A percentile compares a stretch with the other conserved stretches of the same genome.
Evolutionary conservation across 768 basidiomycete species (phyloP).

Genomic region (Tulasnella calospora): DNA sequence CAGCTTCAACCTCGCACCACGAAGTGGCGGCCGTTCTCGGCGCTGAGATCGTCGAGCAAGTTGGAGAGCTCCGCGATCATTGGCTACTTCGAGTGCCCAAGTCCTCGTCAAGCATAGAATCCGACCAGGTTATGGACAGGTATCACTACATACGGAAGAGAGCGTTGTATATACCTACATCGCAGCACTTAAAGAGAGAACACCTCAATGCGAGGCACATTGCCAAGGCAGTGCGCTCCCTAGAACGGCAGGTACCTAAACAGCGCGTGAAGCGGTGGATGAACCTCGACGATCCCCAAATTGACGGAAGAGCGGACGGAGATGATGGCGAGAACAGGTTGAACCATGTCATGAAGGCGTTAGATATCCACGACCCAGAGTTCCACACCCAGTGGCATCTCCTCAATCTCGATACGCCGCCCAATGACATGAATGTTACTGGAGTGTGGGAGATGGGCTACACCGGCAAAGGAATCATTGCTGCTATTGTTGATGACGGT

Average conservation of each 20-base stretch:
- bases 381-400: conserved; percentile 91
- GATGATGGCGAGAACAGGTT: background rate
- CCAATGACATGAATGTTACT: conserved; percentile 81
- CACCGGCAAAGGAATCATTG: conserved; percentile 78
- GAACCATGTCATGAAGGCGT: conserved; percentile 45
- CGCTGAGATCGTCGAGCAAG: conserved; percentile 82
- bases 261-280: conserved; percentile 51
- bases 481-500: conserved; percentile 92
- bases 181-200: conserved; percentile 30
- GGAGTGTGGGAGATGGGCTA: conserved; percentile 83
- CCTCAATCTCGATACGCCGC: conserved; percentile 75
- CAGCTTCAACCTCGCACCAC: conserved; percentile 49
- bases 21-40: conserved; percentile 59
- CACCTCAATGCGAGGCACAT: conserved; percentile 39
- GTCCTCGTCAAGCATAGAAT: conserved; percentile 31
- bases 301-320: background rate
- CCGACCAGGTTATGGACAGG: conserved; percentile 35
- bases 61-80: conserved; percentile 72
- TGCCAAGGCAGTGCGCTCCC: conserved; percentile 41
- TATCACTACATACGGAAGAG: conserved; percentile 45
- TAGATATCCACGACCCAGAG: conserved; percentile 75
- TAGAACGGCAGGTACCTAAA: conserved; percentile 60
- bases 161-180: conserved; percentile 47
- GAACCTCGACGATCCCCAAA: background rate
- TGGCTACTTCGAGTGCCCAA: conserved; percentile 62